phyloP scores from a whole-genome alignment of 179 eudicot genomes.

The Spinacia oleracea region DNA sequence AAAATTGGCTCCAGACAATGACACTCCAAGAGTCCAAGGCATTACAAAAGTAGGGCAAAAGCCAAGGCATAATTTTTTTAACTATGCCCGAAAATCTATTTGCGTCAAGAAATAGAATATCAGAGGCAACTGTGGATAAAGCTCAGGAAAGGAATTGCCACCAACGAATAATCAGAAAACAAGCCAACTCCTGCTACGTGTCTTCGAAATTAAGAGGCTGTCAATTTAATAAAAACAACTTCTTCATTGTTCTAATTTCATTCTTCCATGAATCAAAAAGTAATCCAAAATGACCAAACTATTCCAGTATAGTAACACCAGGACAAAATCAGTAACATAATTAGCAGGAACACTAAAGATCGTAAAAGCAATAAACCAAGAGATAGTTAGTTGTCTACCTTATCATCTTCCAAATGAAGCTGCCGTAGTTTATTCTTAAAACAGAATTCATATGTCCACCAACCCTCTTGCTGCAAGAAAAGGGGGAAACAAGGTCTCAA shows the following conservation, averaged over 20 bases:
- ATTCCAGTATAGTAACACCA: neutral
- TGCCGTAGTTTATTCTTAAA: constrained; percentile 66
- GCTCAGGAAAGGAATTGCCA: neutral
- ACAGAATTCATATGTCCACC: constrained; percentile 97
- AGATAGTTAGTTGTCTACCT: constrained; percentile 41
- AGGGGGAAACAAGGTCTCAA: neutral
- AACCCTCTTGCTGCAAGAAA: constrained; percentile 87
- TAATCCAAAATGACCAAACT: neutral
- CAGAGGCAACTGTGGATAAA: neutral
- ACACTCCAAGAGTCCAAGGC: neutral
- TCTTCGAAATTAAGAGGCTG: neutral
- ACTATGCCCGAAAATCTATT: neutral
- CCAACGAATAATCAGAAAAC: neutral
- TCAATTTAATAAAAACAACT: too few species aligned
- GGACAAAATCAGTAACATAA: neutral
- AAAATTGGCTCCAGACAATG: neutral
- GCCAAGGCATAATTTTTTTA: neutral
- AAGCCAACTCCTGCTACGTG: neutral
- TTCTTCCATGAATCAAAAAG: neutral
- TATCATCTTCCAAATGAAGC: constrained; percentile 77
- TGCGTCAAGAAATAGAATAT: neutral
- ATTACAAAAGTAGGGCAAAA: neutral
- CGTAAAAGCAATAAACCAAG: neutral
- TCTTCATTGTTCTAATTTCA: too few species aligned
- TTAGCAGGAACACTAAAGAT: neutral